Base-by-base conservation (phyloP, 345 rosid genomes). In the Linum usitatissimum region DNA sequence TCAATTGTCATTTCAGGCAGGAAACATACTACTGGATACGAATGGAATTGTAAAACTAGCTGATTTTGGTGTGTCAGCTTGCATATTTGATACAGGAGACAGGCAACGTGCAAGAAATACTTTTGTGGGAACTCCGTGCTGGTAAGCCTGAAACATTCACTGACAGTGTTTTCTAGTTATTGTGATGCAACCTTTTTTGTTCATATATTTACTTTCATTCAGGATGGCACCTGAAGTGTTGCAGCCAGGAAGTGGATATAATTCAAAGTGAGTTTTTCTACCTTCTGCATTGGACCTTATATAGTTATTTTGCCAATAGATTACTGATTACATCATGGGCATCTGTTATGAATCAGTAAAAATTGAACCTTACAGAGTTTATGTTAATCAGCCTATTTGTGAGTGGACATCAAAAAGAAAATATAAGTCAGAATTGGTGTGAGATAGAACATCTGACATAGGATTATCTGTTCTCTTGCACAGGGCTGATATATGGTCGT, bases 151-250 rank as follows among this genome's bases (percentile, higher is more conserved):
- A 45, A 2, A 45, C n/a, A 53, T 28, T 34, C 23, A 6, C 17
- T 5, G 9, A 23, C 0, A 18, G 21, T 64, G 19, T 54, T 54
- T 57, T 57, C 18, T n/a, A 54, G 51, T 56, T 15, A 56, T 57
- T 63, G 14, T 55, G 28, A 53, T 56, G 13, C 6, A 57, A 9
- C 60, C 18, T 15, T 49, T 10, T 23, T 23, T 49, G 39, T 48
- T 55, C 38, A 36, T 30, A 55, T 55, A 20, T 45, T 14, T 17
- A 49, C 18, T 48, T 54, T 54, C 54, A 59, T 70, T 71, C 81
- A 94, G 99, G 99, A 94, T 90, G 96, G 99, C 99, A 51, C 99
- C 97, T 0, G 99, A 94, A 78, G 99, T 94, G 36, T 76, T 94
- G 77, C 99, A 94, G 85, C 97, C 92, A 19, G 96, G 93, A 70